Percentiles rank a stretch among this genome's conserved stretches.
Conservation (phyloP, 2,329 filamentous ascomycete genomes). For the Diplodia sapinea region DNA sequence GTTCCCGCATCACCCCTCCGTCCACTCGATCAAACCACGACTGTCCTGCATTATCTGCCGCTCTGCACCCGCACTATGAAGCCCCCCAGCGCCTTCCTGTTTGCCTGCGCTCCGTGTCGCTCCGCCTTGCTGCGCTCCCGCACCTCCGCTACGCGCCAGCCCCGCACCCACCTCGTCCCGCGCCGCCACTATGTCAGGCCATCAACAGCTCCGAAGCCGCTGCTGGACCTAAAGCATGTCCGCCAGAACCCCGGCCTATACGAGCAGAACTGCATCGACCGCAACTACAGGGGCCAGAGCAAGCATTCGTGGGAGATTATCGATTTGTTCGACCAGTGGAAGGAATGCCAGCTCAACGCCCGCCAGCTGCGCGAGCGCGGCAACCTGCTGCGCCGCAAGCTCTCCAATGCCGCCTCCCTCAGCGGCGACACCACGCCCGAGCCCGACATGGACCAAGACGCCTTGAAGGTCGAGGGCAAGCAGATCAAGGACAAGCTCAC, state of each 20-base stretch:
- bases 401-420: conserved; percentile 49
- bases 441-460: conserved; percentile 51
- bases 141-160: conserved; percentile 3
- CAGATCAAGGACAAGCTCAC: conserved; percentile 67
- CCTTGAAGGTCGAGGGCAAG: conserved; percentile 68
- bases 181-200: conserved; percentile 60
- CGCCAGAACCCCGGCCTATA: conserved; percentile 82
- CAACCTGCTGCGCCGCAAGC: conserved; percentile 66
- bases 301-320: conserved; percentile 61
- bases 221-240: conserved; percentile 86
- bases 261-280: conserved; percentile 79
- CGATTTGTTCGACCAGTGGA: conserved; percentile 55
- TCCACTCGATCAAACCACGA: conserved; percentile 24
- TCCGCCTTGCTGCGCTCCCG: conserved; percentile 29
- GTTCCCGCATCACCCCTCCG: conserved; percentile 12
- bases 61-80: conserved; percentile 36
- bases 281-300: conserved; percentile 73
- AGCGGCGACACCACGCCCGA: conserved; percentile 41
- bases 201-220: conserved; percentile 76
- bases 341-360: conserved; percentile 62
- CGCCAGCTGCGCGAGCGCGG: conserved; percentile 68
- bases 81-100: conserved; percentile 35
- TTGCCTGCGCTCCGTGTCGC: conserved; percentile 35
- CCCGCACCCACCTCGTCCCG: conserved; percentile 34
- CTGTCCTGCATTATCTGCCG: conserved; percentile 14